Base-by-base conservation (phyloP, 2,329 filamentous ascomycete species). In the Exophiala viscosa region DNA sequence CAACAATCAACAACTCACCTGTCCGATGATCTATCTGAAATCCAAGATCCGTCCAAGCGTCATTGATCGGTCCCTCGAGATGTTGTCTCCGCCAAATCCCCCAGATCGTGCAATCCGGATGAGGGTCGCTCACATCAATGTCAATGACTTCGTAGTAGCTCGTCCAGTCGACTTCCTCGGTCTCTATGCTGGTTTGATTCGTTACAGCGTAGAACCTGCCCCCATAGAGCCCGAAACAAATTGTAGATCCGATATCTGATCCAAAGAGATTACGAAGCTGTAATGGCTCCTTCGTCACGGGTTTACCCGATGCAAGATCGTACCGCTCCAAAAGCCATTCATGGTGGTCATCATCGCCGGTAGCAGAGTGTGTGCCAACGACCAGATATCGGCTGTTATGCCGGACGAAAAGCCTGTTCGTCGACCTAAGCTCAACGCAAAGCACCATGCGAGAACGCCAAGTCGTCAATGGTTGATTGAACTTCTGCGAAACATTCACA, bases 181-280 rank as follows among this genome's bases (percentile, higher is more conserved):
- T 74, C 52, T 85, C 80, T 47, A 82, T 80, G 2, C 77, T 76
- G 1, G 78, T 79, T 58, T 84, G 78, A 57, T 83, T 90, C 0
- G 86, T 87, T 5, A 90, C 69, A 0, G 79, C 84, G 60, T 90
- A 90, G 36, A 91, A 82, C 60, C 82, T 74, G 8, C 74, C 77
- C 34, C 82, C 74, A 55, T 87, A 75, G 14, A 90, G 79, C 55
- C 87, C 85, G 63, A 91, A 90, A 55, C 81, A 86, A n/a, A 88
- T 73, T 0, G 81, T 84, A 9, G 78, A 79, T 5, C 83, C 84
- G 31, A 90, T 75, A 41, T 87, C 85, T 14, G 75, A 77, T 1
- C 85, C 86, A 39, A 80, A 77, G 51, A 87, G 73, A 18, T 82
- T 75, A 34, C 78, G 69, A 2, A 88, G 70, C 32, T 81, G 71